A percentile compares a stretch with the other conserved stretches of the same genome.
Conservation (phyloP, 306 rosid species). For the Echinosophora koreensis region DNA sequence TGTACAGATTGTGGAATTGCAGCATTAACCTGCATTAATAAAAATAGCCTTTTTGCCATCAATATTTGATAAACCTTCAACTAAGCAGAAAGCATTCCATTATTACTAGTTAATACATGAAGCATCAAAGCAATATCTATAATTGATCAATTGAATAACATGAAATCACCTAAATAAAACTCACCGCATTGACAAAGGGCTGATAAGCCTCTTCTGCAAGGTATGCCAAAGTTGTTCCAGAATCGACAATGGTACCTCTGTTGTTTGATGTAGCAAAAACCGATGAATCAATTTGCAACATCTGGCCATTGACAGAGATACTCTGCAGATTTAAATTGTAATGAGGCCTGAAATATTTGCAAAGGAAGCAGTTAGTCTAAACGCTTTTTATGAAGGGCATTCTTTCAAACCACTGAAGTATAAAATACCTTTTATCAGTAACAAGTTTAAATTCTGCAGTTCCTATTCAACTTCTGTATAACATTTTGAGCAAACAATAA, state of each 20-base stretch:
- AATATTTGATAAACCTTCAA: slow-evolving; percentile 27
- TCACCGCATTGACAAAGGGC: slow-evolving; percentile 86
- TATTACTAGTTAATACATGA: slow-evolving; percentile 26
- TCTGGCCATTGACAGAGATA: slow-evolving; percentile 86
- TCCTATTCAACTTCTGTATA: slow-evolving; percentile 14
- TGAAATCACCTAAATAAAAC: slow-evolving; percentile 51
- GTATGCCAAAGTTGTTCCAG: slow-evolving; percentile 98
- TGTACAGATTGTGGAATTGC: slow-evolving; percentile 72
- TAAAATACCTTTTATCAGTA: not conserved
- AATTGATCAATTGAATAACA: slow-evolving; percentile 29
- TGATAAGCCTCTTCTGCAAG: slow-evolving; percentile 90
- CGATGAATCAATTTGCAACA: slow-evolving; percentile 63
- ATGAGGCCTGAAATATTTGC: slow-evolving; percentile 82
- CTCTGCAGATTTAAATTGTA: slow-evolving; percentile 91
- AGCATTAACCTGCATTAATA: slow-evolving; percentile 63
- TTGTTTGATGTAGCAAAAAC: slow-evolving; percentile 84
- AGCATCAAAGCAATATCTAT: slow-evolving; percentile 35
- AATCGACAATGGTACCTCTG: slow-evolving; percentile 90
- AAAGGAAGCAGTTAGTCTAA: slow-evolving; percentile 40
- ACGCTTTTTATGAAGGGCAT: slow-evolving; percentile 28
- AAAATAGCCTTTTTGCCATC: slow-evolving; percentile 32
- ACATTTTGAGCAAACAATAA: slow-evolving; percentile 10
- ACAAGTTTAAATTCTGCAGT: slow-evolving; percentile 3
- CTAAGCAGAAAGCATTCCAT: slow-evolving; percentile 32
- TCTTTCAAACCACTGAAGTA: slow-evolving; percentile 31